Conservation (phyloP, 2,329 filamentous ascomycete species). For the Beauveria brongniartii region DNA sequence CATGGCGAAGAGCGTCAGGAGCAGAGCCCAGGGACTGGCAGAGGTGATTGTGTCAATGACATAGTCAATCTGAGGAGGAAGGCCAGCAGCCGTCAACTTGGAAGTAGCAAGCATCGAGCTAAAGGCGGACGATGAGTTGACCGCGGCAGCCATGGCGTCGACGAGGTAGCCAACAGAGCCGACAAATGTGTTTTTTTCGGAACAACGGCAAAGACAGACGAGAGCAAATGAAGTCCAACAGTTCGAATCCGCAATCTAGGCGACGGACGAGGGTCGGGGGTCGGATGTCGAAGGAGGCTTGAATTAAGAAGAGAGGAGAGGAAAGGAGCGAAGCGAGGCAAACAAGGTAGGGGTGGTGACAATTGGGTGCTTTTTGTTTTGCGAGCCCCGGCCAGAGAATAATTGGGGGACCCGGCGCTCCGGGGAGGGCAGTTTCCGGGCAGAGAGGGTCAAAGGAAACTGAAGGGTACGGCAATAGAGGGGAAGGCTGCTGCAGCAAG, state of each 20-base stretch:
- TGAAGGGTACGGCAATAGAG: not conserved
- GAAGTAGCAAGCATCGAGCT: constrained; percentile 60
- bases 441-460: not conserved
- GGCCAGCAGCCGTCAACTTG: constrained; percentile 38
- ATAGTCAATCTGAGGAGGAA: constrained; percentile 49
- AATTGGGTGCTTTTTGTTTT: not conserved
- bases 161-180: not conserved
- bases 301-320: not conserved
- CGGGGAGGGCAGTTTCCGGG: not conserved
- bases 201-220: not conserved
- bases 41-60: constrained; percentile 48
- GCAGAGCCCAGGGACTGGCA: constrained; percentile 51
- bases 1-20: constrained; percentile 61
- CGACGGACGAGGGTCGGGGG: not conserved
- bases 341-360: constrained; percentile 1
- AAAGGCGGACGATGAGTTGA: constrained; percentile 59
- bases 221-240: not conserved
- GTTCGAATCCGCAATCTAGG: not conserved
- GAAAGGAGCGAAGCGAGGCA: not conserved
- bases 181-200: not conserved
- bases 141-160: constrained; percentile 44
- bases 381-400: not conserved
- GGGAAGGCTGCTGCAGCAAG: not conserved
- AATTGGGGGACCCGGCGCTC: not conserved
- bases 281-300: not conserved